phyloP scores from a whole-genome alignment of 2,329 filamentous ascomycete species.

The Xylaria sp. region DNA sequence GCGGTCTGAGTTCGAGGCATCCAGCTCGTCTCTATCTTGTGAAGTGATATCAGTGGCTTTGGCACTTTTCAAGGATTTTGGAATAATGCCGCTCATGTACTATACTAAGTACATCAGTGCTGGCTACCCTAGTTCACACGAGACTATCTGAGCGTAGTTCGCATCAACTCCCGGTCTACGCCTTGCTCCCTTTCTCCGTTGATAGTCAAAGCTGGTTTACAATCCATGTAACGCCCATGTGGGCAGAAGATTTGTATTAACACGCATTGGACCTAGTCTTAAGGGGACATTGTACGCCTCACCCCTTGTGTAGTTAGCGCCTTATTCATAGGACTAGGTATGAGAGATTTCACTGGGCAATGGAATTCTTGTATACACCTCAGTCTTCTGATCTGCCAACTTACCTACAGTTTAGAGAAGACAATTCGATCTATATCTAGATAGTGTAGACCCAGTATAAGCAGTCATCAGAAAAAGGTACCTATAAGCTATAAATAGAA shows the following conservation, averaged over 20 bases:
- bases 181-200: not conserved
- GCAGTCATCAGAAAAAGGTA: not conserved
- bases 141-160: not conserved
- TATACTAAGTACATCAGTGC: not conserved
- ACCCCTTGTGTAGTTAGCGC: constrained; percentile 1
- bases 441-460: not conserved
- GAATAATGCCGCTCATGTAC: not conserved
- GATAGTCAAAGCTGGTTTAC: constrained; percentile 1
- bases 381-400: constrained; percentile 1
- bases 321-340: not conserved
- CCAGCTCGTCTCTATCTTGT: not conserved
- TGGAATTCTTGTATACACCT: constrained; percentile 5
- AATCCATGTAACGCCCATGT: constrained; percentile 15
- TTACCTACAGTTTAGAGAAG: not conserved
- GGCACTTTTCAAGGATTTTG: not conserved
- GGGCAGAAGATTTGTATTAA: constrained; percentile 11
- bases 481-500: constrained; percentile 31
- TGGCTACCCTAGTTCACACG: not conserved
- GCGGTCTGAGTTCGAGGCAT: not conserved
- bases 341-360: not conserved
- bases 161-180: not conserved
- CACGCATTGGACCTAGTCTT: not conserved
- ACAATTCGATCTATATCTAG: constrained; percentile 1
- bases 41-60: not conserved
- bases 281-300: not conserved